Evolutionary conservation across 2,329 filamentous ascomycete genomes (phyloP).

Genomic region (Elsinoe fawcettii): DNA sequence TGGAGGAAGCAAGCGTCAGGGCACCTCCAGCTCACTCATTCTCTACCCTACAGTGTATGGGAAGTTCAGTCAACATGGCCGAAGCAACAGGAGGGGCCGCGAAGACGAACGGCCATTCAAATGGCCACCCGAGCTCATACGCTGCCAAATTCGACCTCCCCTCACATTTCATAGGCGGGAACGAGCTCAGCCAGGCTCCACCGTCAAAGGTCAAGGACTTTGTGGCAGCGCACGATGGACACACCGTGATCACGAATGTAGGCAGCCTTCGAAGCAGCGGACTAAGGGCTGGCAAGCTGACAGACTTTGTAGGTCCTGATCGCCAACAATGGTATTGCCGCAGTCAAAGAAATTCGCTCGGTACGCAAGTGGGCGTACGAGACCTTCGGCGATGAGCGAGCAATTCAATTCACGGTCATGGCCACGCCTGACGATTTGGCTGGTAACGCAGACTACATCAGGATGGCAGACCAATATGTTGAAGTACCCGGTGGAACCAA

Average conservation of each 20-base stretch:
- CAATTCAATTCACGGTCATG: slow-evolving; percentile 99
- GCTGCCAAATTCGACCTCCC: slow-evolving; percentile 75
- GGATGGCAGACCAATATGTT: slow-evolving; percentile 99
- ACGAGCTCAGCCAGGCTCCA: slow-evolving; percentile 71
- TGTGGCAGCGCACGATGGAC: slow-evolving; percentile 77
- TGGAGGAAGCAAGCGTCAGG: background rate
- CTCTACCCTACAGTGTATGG: slow-evolving; percentile 17
- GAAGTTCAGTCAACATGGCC: slow-evolving; percentile 32
- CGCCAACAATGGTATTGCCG: slow-evolving; percentile 98
- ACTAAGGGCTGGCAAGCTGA: slow-evolving; percentile 14
- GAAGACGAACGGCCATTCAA: slow-evolving; percentile 33
- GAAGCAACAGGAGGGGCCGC: slow-evolving; percentile 35
- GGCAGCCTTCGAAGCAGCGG: slow-evolving; percentile 33
- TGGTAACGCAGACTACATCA: slow-evolving; percentile 98
- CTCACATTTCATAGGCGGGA: slow-evolving; percentile 94
- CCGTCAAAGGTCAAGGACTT: slow-evolving; percentile 93
- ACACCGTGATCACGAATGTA: slow-evolving; percentile 98
- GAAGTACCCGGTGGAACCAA: slow-evolving; percentile 98
- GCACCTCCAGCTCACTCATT: background rate
- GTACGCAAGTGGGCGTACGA: slow-evolving; percentile 99
- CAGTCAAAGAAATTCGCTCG: slow-evolving; percentile 97
- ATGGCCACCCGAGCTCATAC: slow-evolving; percentile 56
- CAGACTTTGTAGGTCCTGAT: slow-evolving; percentile 68
- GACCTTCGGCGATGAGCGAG: slow-evolving; percentile 94
- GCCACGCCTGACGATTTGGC: slow-evolving; percentile 95